Percentiles rank a stretch among this genome's conserved stretches.
Conservation (phyloP, 768 basidiomycete species). For the Psilocybe tampanensis region DNA sequence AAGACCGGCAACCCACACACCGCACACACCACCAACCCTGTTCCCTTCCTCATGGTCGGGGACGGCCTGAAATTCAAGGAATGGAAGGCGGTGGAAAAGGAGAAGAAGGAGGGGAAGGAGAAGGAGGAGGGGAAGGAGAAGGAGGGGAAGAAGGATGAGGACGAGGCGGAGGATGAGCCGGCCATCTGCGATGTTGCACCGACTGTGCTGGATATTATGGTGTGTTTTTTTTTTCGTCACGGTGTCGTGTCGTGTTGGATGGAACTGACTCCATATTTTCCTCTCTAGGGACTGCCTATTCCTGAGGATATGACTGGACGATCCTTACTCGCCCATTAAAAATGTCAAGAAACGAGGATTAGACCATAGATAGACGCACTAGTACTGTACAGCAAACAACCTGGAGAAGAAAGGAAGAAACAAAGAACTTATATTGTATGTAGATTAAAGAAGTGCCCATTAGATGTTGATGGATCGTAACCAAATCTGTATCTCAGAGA, state of each 20-base stretch:
- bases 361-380: not conserved
- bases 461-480: too few relatives aligned
- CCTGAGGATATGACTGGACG: slow-evolving; percentile 73
- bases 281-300: slow-evolving; percentile 57
- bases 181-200: slow-evolving; percentile 91
- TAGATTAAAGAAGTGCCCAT: not conserved
- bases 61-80: slow-evolving; percentile 61
- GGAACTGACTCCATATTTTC: not conserved
- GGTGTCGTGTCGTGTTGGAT: not conserved
- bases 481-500: too few relatives aligned
- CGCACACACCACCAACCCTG: slow-evolving; percentile 87
- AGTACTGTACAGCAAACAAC: not conserved
- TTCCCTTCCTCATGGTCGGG: slow-evolving; percentile 89
- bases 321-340: slow-evolving; percentile 43
- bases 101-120: slow-evolving; percentile 52
- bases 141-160: slow-evolving; percentile 39
- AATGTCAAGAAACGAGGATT: not conserved
- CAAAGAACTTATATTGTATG: not conserved
- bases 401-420: not conserved
- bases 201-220: slow-evolving; percentile 81
- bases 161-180: slow-evolving; percentile 61
- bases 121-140: too few relatives aligned
- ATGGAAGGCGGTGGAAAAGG: slow-evolving; percentile 58
- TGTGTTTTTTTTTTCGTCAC: slow-evolving; percentile 17
- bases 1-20: slow-evolving; percentile 88